These are phyloP conservation scores for Suillus subluteus DNA, from an alignment of 768 basidiomycete genomes.

Conservation along the genomic window DNA sequence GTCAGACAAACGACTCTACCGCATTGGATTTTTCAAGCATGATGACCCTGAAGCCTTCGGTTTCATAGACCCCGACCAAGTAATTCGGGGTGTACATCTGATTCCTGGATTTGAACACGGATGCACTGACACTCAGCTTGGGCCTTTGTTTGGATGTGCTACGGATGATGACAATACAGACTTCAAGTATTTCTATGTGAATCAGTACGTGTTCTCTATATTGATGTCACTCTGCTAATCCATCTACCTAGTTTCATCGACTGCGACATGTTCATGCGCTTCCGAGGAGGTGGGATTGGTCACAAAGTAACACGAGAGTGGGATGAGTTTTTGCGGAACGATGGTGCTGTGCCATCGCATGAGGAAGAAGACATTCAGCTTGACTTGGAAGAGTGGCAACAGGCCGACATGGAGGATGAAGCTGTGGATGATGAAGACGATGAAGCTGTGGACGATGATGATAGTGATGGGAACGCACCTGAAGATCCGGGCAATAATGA, in stretches of 20 bases:
- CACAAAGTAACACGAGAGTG: conserved; percentile 23
- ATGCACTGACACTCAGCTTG: conserved; percentile 17
- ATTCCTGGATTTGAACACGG: conserved; percentile 43
- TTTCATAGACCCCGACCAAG: conserved; percentile 46
- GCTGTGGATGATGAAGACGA: too few species aligned
- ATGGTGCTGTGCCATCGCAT: conserved; percentile 26
- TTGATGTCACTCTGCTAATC: neutral
- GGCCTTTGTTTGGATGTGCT: conserved; percentile 11
- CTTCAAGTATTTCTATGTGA: conserved; percentile 35
- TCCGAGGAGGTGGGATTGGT: conserved; percentile 34
- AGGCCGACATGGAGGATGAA: neutral
- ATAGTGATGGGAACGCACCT: neutral
- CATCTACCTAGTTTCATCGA: conserved; percentile 38
- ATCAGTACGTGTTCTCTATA: conserved; percentile 28
- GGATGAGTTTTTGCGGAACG: conserved; percentile 5
- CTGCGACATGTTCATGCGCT: conserved; percentile 35
- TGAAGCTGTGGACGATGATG: too few species aligned
- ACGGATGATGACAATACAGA: conserved; percentile 28
- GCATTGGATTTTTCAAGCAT: conserved; percentile 40
- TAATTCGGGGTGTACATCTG: conserved; percentile 45
- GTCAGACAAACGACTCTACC: conserved; percentile 34
- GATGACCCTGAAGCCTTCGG: conserved; percentile 40
- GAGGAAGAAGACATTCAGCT: conserved; percentile 6
- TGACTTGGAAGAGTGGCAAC: neutral
- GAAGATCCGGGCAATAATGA: neutral